Conservation (phyloP, 768 basidiomycete species). For the Mycena maculata region DNA sequence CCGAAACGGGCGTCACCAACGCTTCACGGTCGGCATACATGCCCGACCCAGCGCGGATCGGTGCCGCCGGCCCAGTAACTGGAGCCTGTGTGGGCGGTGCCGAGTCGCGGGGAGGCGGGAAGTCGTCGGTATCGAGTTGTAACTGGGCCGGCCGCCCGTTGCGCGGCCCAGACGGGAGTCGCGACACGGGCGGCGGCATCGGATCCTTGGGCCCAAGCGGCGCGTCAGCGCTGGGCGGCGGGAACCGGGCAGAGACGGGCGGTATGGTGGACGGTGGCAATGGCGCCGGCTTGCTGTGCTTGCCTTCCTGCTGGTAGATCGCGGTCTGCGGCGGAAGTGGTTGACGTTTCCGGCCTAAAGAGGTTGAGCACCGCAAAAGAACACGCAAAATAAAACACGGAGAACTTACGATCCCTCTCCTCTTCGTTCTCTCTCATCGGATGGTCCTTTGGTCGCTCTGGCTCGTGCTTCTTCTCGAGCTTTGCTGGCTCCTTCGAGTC, state of each 20-base stretch:
- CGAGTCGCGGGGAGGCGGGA: background rate
- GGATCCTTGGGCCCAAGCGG: conserved; percentile 16
- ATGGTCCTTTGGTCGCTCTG: background rate
- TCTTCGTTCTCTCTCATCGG: background rate
- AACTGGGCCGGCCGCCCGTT: background rate
- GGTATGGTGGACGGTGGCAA: conserved; percentile 7
- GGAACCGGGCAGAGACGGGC: conserved; percentile 20
- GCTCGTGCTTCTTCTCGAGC: conserved; percentile 2
- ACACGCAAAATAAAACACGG: background rate
- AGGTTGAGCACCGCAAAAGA: background rate
- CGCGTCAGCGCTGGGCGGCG: background rate
- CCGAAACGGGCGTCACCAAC: conserved; percentile 13
- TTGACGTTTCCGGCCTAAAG: conserved; percentile 20
- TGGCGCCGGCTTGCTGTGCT: conserved; percentile 4
- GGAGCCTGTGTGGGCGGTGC: conserved; percentile 1
- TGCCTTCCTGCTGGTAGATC: conserved; percentile 7
- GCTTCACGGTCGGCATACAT: conserved; percentile 32
- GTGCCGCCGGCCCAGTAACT: conserved; percentile 8
- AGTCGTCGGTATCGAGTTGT: conserved; percentile 15
- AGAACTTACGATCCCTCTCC: conserved; percentile 13
- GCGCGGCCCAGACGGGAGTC: conserved; percentile 24
- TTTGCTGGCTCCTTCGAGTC: conserved; percentile 18
- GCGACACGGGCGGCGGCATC: conserved; percentile 14
- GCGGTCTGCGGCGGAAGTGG: conserved; percentile 25
- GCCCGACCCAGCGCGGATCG: conserved; percentile 27